Evolutionary conservation across 2,329 filamentous ascomycete species (phyloP), one percentile per base, ranked within the genome.

Genomic region (Claviceps spartinae): DNA sequence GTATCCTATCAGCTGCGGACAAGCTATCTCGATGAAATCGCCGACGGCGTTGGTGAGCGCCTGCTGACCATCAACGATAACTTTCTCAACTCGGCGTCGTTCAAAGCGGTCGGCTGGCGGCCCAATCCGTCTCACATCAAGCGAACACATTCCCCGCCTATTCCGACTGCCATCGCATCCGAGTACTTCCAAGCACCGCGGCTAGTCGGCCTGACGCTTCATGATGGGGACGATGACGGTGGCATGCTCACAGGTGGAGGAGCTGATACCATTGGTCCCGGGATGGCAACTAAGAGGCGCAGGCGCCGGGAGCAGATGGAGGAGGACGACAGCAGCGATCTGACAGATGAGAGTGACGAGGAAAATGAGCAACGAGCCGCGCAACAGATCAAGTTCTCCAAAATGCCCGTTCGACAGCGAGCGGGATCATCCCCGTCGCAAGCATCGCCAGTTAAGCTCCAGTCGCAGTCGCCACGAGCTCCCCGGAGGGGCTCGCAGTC

Each of bases 321-420:
- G 58, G 87, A 93, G 61, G 86, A 89, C 53, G 87, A 91, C 62
- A 93, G 87, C 66, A 90, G 86, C 62, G 87, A 91, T 60, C 70
- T 91, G 51, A 89, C 83, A 63, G 87, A 93, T 60, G 86, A 91
- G 59, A 91, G 86, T 60, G 87, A 93, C 49, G 85, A 90, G 24
- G 85, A 89, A 50, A 74, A 78, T 1, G 84, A 88, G 52, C 77
- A 82, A 55, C 83, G 88, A 51, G 85, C 86, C 45, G 85, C 85
- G 2, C 88, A 94, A 64, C 88, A 94, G 65, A 95, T 97, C 65
- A 90, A 91, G 63, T 98, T 98, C 67, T 82, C 86, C 48, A 97
- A 97, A 69, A 91, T 96, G 87, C 91, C 93, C 1, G 78, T 95
- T 44, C 81, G 90, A 34, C 82, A 82, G 58, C 82, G 91, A 52